phyloP scores from a whole-genome alignment of 768 basidiomycete species.

The Mycena galopus region DNA sequence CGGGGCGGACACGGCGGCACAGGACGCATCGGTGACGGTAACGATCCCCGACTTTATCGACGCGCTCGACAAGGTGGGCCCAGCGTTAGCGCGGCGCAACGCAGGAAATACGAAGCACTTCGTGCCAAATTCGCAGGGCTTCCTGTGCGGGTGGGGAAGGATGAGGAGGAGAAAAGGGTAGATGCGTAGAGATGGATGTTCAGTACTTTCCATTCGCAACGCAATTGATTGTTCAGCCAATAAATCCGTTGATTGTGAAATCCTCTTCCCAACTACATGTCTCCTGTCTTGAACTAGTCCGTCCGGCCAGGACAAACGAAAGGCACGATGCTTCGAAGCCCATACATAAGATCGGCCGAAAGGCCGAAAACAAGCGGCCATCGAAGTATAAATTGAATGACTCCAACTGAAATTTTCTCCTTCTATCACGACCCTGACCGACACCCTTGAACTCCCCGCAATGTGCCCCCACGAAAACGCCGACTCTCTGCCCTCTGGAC shows the following conservation, averaged over 20 bases:
- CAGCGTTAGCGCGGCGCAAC: constrained; percentile 89
- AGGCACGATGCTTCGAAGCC: too few species aligned
- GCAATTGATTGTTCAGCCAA: too few species aligned
- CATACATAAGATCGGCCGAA: too few species aligned
- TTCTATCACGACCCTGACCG: too few species aligned
- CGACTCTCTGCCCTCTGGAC: constrained; percentile 59
- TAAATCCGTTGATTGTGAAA: too few species aligned
- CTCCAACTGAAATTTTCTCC: background rate
- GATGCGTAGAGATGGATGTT: constrained; percentile 32
- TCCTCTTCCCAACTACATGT: too few species aligned
- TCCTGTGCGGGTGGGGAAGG: constrained; percentile 65
- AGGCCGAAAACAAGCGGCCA: constrained; percentile 7
- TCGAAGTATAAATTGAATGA: constrained; percentile 12
- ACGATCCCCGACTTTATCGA: constrained; percentile 73
- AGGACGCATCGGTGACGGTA: constrained; percentile 60
- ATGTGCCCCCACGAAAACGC: constrained; percentile 78
- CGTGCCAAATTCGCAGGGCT: constrained; percentile 88
- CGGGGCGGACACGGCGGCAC: constrained; percentile 22
- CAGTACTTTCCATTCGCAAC: too few species aligned
- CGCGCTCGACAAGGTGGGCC: constrained; percentile 86
- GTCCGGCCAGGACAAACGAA: too few species aligned
- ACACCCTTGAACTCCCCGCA: constrained; percentile 38
- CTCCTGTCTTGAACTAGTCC: too few species aligned
- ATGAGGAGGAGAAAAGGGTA: constrained; percentile 51
- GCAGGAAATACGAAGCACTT: constrained; percentile 85